Percentiles rank a stretch among this genome's conserved stretches.
These are phyloP conservation scores for Scutellospora calospora DNA, from an alignment of 371 early-diverging fungal genomes.

Conservation along the genomic window DNA sequence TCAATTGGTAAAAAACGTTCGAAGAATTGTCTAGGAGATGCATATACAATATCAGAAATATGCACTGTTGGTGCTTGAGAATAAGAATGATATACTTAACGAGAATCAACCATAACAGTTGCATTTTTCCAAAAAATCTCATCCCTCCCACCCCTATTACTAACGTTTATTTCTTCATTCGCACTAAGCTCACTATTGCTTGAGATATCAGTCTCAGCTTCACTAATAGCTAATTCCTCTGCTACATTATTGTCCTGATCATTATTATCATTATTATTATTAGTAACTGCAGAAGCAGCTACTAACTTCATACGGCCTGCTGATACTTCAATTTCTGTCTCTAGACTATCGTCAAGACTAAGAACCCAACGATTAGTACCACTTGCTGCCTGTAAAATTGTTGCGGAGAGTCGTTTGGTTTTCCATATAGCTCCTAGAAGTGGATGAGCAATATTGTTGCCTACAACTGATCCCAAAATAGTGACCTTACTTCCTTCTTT, in stretches of 20 bases:
- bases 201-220: neutral
- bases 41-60: neutral
- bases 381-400: conserved; percentile 2
- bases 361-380: neutral
- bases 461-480: neutral
- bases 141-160: neutral
- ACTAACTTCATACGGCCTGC: conserved; percentile 3
- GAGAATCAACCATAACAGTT: neutral
- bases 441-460: neutral
- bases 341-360: neutral
- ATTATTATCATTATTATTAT: neutral
- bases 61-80: neutral
- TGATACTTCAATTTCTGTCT: conserved; percentile 1
- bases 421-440: conserved; percentile 7
- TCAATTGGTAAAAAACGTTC: neutral
- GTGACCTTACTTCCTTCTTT: neutral
- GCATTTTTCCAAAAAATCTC: neutral
- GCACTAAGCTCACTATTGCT: conserved; percentile 11
- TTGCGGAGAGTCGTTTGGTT: neutral
- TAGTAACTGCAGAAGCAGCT: neutral
- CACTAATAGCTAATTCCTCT: neutral
- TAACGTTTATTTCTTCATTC: neutral
- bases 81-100: neutral
- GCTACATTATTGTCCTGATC: neutral
- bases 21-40: neutral